These are phyloP conservation scores for Hansfordia pulvinata DNA, from an alignment of 2,329 filamentous ascomycete species.

Conservation along the genomic window DNA sequence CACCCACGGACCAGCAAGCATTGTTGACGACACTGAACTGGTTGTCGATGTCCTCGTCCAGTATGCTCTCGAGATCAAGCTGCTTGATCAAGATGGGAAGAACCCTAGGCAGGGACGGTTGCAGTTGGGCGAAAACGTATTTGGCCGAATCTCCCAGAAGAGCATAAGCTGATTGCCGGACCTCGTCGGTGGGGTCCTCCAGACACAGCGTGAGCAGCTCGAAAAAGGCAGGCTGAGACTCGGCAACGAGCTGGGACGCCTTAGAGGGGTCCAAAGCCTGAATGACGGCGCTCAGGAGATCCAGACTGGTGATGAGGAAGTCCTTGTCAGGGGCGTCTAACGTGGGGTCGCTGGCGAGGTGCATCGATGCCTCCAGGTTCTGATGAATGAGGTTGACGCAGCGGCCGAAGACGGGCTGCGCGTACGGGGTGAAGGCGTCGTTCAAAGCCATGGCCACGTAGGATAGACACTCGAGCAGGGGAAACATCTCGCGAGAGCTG, in stretches of 20 bases:
- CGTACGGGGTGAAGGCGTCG: constrained; percentile 70
- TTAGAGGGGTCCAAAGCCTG: constrained; percentile 69
- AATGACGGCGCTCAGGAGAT: constrained; percentile 84
- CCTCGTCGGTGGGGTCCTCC: constrained; percentile 81
- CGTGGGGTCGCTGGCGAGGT: constrained; percentile 51
- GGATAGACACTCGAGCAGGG: constrained; percentile 87
- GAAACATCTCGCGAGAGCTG: constrained; percentile 85
- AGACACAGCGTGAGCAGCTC: constrained; percentile 84
- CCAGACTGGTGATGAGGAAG: constrained; percentile 88
- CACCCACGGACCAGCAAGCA: constrained; percentile 90
- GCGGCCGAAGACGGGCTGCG: constrained; percentile 71
- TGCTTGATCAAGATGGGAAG: constrained; percentile 77
- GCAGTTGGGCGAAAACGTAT: constrained; percentile 74
- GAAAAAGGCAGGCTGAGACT: constrained; percentile 73
- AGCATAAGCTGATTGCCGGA: constrained; percentile 91
- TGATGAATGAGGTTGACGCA: constrained; percentile 86
- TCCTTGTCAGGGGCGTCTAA: constrained; percentile 85
- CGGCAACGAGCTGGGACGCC: constrained; percentile 62
- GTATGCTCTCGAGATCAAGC: constrained; percentile 65
- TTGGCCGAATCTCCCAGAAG: constrained; percentile 89
- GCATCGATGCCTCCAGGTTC: constrained; percentile 72
- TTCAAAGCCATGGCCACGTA: constrained; percentile 85
- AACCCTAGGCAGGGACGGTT: constrained; percentile 57
- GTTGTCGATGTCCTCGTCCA: constrained; percentile 70
- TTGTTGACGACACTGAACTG: constrained; percentile 95